Percentiles rank a stretch among this genome's conserved stretches.
Evolutionary conservation across 352 stramenopile species (phyloP).

Genomic region (Pythium pectinolyticum): DNA sequence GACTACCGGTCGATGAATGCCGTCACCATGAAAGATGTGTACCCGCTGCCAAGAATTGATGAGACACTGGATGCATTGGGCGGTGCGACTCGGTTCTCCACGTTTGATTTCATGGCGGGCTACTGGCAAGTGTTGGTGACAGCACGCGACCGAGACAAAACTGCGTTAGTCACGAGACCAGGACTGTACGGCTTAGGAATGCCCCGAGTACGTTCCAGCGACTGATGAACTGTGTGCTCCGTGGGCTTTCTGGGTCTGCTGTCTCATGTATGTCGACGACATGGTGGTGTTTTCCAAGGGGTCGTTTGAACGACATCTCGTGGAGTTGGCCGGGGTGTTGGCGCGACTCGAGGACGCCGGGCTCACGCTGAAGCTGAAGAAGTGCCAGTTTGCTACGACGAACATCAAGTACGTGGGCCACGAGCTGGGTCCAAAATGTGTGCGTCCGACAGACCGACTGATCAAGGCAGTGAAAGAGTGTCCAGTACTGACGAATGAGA

Average conservation of each 20-base stretch:
- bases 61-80: slow-evolving; percentile 25
- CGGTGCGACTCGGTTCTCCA: slow-evolving; percentile 19
- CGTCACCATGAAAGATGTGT: slow-evolving; percentile 29
- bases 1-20: slow-evolving; percentile 27
- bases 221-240: slow-evolving; percentile 30
- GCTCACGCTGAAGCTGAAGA: slow-evolving; percentile 23
- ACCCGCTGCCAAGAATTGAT: slow-evolving; percentile 27
- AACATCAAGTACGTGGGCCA: slow-evolving; percentile 30
- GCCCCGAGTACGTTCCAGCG: slow-evolving; percentile 31
- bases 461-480: slow-evolving; percentile 8
- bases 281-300: slow-evolving; percentile 31
- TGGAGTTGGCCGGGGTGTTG: slow-evolving; percentile 25
- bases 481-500: slow-evolving; percentile 6
- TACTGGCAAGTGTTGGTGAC: slow-evolving; percentile 25
- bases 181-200: slow-evolving; percentile 29
- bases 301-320: slow-evolving; percentile 8
- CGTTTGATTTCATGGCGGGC: slow-evolving; percentile 16
- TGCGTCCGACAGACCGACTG: slow-evolving; percentile 6
- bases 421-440: slow-evolving; percentile 17
- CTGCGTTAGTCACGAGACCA: slow-evolving; percentile 19
- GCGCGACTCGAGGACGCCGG: slow-evolving; percentile 16
- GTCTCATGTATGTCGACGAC: slow-evolving; percentile 35
- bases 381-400: slow-evolving; percentile 21
- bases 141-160: slow-evolving; percentile 22
- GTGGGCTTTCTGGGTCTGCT: slow-evolving; percentile 29